Evolutionary conservation across 2,329 filamentous ascomycete genomes (phyloP).

Genomic region (Sarocladium kiliense): DNA sequence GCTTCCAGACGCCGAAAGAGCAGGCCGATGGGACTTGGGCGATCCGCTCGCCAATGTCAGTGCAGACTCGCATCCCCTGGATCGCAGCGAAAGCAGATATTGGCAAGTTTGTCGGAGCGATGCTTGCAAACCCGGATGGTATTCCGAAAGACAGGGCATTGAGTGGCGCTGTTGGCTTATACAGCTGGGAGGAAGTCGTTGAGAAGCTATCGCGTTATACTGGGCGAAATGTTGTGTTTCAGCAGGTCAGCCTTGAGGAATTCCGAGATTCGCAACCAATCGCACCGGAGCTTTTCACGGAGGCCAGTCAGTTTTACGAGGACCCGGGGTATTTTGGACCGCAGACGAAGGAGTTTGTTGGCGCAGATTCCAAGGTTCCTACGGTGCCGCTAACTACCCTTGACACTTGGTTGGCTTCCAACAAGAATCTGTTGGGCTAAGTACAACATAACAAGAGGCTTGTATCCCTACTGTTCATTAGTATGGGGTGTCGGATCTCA

Average conservation of each 20-base stretch:
- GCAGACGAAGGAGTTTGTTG: neutral
- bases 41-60: neutral
- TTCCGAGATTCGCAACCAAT: neutral
- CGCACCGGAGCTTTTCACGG: neutral
- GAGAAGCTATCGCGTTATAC: neutral
- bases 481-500: too few relatives aligned
- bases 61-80: neutral
- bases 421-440: neutral
- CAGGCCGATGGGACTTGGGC: neutral
- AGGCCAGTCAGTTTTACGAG: neutral
- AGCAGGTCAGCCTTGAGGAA: neutral
- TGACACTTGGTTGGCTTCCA: neutral
- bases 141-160: neutral
- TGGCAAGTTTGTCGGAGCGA: neutral
- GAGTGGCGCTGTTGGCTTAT: neutral
- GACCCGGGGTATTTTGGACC: neutral
- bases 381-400: neutral
- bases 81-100: neutral
- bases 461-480: too few relatives aligned
- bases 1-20: neutral
- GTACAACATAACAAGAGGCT: neutral
- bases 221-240: neutral
- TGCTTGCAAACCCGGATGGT: neutral
- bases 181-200: neutral
- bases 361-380: neutral